Base-by-base conservation (phyloP, 2,329 filamentous ascomycete genomes). In the Ophioceras dolichostomum region DNA sequence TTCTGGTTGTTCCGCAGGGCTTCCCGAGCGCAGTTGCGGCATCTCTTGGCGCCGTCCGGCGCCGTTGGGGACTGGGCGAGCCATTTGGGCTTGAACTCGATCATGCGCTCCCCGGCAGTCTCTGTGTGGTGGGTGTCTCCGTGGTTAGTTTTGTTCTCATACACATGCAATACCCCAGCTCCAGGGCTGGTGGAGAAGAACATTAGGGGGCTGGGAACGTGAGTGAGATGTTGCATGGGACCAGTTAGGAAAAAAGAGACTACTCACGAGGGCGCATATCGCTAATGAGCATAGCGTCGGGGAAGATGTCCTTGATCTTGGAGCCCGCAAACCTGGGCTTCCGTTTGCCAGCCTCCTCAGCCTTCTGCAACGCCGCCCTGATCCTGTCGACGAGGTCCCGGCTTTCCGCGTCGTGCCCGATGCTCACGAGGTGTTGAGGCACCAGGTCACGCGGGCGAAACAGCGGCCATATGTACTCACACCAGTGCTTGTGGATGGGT, bases 51-150 rank as follows among this genome's bases (percentile, higher is more conserved):
- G 20, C 60, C 57, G 0, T 52, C 19, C 1, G 83, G 84, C 0
- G 83, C 83, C 27, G 73, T 76, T 4, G 79, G 82, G 2, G 83
- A 88, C 53, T 87, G 83, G 8, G 68, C 61, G 19, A 91, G 70
- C 84, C 84, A 91, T 58, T 91, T 91, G 12, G 84, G 83, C 54
- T 91, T 91, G 59, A 89, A 81, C 35, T 37, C 35, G 19, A 37
- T 31, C 27, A 32, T 26, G 22, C 12, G 12, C 22, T 26, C 22
- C 8, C 22, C n/a, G n/a, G n/a, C n/a, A n/a, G n/a, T n/a, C n/a
- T n/a, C n/a, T n/a, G n/a, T n/a, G n/a, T n/a, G n/a, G n/a, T n/a
- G n/a, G n/a, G n/a, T n/a, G n/a, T n/a, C 12, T 26, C 8, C 22
- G 22, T 26, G 8, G 22, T 12, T 12, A 8, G 7, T 26, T 26